phyloP scores from a whole-genome alignment of 2,329 filamentous ascomycete genomes.

The Alternaria hordeiaustralica region DNA sequence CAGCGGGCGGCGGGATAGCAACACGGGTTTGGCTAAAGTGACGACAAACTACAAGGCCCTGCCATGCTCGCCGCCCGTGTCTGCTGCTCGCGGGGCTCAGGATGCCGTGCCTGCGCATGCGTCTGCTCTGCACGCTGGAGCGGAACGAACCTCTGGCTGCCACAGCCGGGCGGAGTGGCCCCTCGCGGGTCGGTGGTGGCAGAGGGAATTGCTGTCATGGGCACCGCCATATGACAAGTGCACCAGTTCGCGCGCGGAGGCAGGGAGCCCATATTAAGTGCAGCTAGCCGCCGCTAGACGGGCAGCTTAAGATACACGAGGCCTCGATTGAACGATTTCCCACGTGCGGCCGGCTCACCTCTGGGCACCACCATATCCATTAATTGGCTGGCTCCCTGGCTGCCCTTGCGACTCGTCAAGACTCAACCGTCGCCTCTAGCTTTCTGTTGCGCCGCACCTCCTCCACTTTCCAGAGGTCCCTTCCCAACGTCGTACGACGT shows the following conservation, averaged over 20 bases:
- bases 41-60: slow-evolving; percentile 10
- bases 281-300: slow-evolving; percentile 46
- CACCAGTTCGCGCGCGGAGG: slow-evolving; percentile 29
- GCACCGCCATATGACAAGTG: slow-evolving; percentile 21
- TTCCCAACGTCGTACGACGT: slow-evolving; percentile 33
- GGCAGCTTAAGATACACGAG: slow-evolving; percentile 46
- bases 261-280: slow-evolving; percentile 40
- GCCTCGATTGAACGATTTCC: slow-evolving; percentile 49
- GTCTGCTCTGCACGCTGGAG: slow-evolving; percentile 10
- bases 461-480: slow-evolving; percentile 27
- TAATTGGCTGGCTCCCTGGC: slow-evolving; percentile 38
- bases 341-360: slow-evolving; percentile 42
- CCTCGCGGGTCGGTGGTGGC: neutral
- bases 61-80: slow-evolving; percentile 14
- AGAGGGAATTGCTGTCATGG: slow-evolving; percentile 6
- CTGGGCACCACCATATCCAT: slow-evolving; percentile 32
- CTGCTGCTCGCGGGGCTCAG: neutral
- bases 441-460: slow-evolving; percentile 24
- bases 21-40: slow-evolving; percentile 28
- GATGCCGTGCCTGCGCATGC: slow-evolving; percentile 2
- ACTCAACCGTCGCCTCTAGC: slow-evolving; percentile 25
- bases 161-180: neutral
- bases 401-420: slow-evolving; percentile 15
- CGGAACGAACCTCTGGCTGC: neutral
- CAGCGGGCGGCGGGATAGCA: slow-evolving; percentile 27